Base-by-base conservation (phyloP, 345 rosid genomes). In the Stellera chamaejasme region DNA sequence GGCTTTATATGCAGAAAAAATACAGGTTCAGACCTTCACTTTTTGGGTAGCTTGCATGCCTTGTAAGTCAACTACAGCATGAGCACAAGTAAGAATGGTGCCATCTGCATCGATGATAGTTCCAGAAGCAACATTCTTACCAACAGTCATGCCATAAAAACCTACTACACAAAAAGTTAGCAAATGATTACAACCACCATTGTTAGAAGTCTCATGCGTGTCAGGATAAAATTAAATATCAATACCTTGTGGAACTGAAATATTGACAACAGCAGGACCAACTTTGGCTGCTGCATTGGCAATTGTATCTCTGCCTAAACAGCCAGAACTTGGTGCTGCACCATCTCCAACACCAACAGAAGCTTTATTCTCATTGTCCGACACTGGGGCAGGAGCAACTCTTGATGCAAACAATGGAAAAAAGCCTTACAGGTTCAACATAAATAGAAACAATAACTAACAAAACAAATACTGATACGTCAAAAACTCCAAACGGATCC, bases 31-130 rank as follows among this genome's bases (percentile, higher is more conserved):
- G 61, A 88, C 95, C 79, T 79, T 82, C 56, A 88, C 95, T 58
- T 73, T 82, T 50, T 87, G 67, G 14, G 73, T 71, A 51, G 73
- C 67, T 64, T 63, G 67, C 58, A 45, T 57, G 69, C 71, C 80
- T 39, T 78, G 90, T 66, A 69, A 80, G 74, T 79, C 88, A 45
- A 68, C 82, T 19, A 92, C 88, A 32, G 79, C 88, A 66, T 88
- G 98, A 62, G 96, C 96, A 68, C 98, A 92, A 12, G 98, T 92
- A 70, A 92, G 65, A 49, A 92, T 82, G n/a, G 88, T 82, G 54
- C 96, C 93, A 57, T 85, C 80, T 25, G 81, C 69, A 64, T 92
- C 84, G 32, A 88, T 86, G 48, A 92, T 92, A 2, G 98, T 82
- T 62, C 96, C 96, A 52, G 96, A 92, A 58, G 93, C 96, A 19